Evolutionary conservation across 73 alveolate genomes (phyloP).

Genomic region (Paramecium tetraurelia): DNA sequence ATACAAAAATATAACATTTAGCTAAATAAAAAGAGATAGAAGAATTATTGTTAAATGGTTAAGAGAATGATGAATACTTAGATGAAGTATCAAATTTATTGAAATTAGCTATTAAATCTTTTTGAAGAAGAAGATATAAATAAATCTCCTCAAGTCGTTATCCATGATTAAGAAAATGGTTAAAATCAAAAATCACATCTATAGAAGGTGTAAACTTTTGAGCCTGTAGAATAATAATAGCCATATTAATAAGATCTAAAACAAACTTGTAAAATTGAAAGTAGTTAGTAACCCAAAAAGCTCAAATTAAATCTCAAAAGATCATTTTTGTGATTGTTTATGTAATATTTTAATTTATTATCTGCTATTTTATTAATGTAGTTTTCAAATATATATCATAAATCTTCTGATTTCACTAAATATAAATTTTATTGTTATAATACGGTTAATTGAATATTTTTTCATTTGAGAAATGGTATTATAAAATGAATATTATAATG

Average conservation of each 20-base stretch:
- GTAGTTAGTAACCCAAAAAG: background rate
- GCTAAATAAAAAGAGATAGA: background rate
- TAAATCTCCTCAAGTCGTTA: background rate
- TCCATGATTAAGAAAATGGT: background rate
- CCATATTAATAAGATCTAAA: background rate
- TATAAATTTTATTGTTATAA: no score
- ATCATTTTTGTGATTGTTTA: background rate
- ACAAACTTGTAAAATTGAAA: background rate
- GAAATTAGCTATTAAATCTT: background rate
- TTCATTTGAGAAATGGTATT: no score
- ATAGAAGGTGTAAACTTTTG: background rate
- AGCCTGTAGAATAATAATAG: background rate
- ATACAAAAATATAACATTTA: background rate
- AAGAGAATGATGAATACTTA: background rate
- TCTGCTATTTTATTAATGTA: background rate
- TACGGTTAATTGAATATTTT: no score
- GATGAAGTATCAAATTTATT: background rate
- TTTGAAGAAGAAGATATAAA: background rate
- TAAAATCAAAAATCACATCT: background rate
- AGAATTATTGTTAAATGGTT: background rate
- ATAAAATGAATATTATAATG: no score
- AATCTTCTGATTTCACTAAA: no score
- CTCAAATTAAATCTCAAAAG: background rate
- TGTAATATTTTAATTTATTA: background rate
- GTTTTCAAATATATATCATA: no score